Conservation (phyloP, 768 basidiomycete species). For the Naganishia kalamii region DNA sequence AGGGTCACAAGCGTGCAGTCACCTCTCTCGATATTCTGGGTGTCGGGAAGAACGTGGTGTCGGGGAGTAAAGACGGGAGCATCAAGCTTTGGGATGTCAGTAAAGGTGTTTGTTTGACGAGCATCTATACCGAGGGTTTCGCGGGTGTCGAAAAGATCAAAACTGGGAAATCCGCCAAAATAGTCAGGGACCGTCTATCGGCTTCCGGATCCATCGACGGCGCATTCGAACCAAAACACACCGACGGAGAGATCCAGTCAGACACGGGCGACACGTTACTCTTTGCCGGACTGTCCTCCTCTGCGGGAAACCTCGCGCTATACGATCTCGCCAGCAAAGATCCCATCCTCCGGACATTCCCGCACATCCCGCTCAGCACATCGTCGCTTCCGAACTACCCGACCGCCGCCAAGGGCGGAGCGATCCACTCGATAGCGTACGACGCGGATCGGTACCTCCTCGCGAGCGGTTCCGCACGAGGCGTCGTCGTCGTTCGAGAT, state of each 20-base stretch:
- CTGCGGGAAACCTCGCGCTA: constrained; percentile 54
- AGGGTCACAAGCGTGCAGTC: constrained; percentile 61
- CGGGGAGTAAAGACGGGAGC: constrained; percentile 62
- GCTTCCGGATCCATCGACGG: constrained; percentile 9
- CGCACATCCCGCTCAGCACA: constrained; percentile 29
- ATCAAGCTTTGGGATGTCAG: constrained; percentile 69
- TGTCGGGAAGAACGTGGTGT: constrained; percentile 62
- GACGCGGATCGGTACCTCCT: constrained; percentile 50
- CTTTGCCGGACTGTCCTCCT: constrained; percentile 53
- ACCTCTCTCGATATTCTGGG: constrained; percentile 62
- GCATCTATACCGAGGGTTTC: constrained; percentile 49
- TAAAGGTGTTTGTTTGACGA: constrained; percentile 51
- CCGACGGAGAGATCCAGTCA: constrained; percentile 1
- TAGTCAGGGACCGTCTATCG: constrained; percentile 22
- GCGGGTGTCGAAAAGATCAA: constrained; percentile 51
- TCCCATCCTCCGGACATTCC: constrained; percentile 33
- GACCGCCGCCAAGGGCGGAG: constrained; percentile 45
- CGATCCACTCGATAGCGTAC: constrained; percentile 50
- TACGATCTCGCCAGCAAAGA: constrained; percentile 54
- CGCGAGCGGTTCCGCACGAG: constrained; percentile 57
- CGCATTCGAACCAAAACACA: constrained; percentile 3
- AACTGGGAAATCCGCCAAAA: constrained; percentile 48
- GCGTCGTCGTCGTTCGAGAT: constrained; percentile 58
- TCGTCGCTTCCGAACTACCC: constrained; percentile 32
- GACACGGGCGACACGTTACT: constrained; percentile 48